These are phyloP conservation scores for Clonostachys byssicola DNA, from an alignment of 2,329 filamentous ascomycete species.

Conservation along the genomic window DNA sequence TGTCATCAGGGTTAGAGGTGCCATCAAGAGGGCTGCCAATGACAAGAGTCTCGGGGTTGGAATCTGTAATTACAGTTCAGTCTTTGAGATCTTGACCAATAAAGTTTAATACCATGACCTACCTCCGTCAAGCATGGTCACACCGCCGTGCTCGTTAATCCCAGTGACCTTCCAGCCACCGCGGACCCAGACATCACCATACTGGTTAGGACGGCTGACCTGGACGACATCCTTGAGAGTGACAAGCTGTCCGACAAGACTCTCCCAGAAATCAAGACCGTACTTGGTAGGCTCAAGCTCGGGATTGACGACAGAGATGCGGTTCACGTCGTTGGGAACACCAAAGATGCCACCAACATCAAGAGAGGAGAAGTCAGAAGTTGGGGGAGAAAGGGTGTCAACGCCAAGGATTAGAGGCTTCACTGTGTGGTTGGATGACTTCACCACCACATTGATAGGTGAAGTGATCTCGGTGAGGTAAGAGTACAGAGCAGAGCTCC, in stretches of 20 bases:
- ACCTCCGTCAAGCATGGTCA: slow-evolving; percentile 58
- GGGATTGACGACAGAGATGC: slow-evolving; percentile 56
- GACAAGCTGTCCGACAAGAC: slow-evolving; percentile 62
- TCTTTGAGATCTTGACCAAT: not conserved
- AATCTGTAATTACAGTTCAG: slow-evolving; percentile 35
- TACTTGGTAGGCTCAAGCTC: slow-evolving; percentile 55
- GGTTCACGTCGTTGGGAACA: slow-evolving; percentile 57
- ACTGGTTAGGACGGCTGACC: slow-evolving; percentile 57
- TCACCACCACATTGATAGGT: slow-evolving; percentile 46
- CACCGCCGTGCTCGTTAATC: slow-evolving; percentile 55
- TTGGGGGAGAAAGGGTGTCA: slow-evolving; percentile 53
- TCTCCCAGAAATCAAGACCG: slow-evolving; percentile 73
- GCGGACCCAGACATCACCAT: slow-evolving; percentile 65
- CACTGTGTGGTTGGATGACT: slow-evolving; percentile 50
- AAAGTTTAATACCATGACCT: slow-evolving; percentile 5
- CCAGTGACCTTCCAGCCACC: slow-evolving; percentile 63
- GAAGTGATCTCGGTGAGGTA: slow-evolving; percentile 60
- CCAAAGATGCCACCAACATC: slow-evolving; percentile 63
- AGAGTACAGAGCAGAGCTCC: slow-evolving; percentile 51
- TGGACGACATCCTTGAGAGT: slow-evolving; percentile 54
- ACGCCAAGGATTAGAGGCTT: slow-evolving; percentile 57
- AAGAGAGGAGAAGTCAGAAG: slow-evolving; percentile 54
- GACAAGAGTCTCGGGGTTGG: slow-evolving; percentile 65
- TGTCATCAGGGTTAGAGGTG: slow-evolving; percentile 51
- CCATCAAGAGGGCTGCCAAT: slow-evolving; percentile 64